A percentile compares a stretch with the other conserved stretches of the same genome.
Conservation (phyloP, 768 basidiomycete genomes). For the Tricholoma terreum region DNA sequence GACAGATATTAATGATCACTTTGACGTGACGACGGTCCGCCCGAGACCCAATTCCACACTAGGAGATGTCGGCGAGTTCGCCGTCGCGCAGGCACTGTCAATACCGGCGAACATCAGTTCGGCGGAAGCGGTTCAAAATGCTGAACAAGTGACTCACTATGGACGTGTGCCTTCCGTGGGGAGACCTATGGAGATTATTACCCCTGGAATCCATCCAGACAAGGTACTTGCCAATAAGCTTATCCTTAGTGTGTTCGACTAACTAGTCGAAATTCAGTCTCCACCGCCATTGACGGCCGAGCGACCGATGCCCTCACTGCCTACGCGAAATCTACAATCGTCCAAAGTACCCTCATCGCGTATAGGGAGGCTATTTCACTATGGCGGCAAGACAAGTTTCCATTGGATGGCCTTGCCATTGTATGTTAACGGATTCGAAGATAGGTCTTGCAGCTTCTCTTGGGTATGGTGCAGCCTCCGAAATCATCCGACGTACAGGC, state of each 20-base stretch:
- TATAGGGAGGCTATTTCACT: constrained; percentile 88
- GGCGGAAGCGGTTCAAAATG: not conserved
- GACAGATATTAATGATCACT: not conserved
- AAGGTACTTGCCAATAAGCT: not conserved
- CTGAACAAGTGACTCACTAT: not conserved
- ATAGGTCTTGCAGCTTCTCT: constrained; percentile 89
- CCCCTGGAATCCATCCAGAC: not conserved
- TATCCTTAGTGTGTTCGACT: not conserved
- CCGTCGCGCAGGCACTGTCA: not conserved
- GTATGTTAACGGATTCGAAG: not conserved
- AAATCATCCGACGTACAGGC: constrained; percentile 71
- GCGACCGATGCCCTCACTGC: constrained; percentile 9
- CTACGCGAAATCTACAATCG: constrained; percentile 55
- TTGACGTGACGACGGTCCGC: not conserved
- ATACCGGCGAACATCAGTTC: not conserved
- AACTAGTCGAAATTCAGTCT: not conserved
- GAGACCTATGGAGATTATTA: not conserved
- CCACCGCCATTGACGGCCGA: not conserved
- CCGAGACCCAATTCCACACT: not conserved
- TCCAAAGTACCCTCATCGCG: constrained; percentile 91
- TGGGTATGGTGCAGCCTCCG: constrained; percentile 85
- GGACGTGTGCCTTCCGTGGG: not conserved
- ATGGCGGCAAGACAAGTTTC: constrained; percentile 60
- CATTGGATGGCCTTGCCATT: not conserved
- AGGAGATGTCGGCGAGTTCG: not conserved